These are phyloP conservation scores for Calonectria fujianensis DNA, from an alignment of 2,329 filamentous ascomycete species.

Conservation along the genomic window DNA sequence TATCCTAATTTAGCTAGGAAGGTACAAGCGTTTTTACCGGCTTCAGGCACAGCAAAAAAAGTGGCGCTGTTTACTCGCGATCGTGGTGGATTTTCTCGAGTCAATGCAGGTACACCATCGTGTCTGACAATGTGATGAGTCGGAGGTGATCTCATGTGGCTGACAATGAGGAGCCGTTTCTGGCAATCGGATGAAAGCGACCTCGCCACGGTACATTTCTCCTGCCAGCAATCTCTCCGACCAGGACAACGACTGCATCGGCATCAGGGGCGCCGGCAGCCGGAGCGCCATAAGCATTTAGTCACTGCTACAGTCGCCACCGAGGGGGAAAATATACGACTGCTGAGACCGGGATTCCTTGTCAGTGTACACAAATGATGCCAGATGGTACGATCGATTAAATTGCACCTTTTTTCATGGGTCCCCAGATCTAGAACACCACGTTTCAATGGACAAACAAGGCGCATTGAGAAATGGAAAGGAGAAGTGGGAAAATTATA, in stretches of 20 bases:
- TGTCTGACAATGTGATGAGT: constrained; percentile 38
- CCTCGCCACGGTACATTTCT: constrained; percentile 14
- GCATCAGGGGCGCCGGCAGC: constrained; percentile 19
- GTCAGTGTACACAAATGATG: constrained; percentile 37
- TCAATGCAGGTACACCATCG: constrained; percentile 38
- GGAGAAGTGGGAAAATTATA: constrained; percentile 1
- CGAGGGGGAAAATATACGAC: constrained; percentile 41
- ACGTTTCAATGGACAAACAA: constrained; percentile 35
- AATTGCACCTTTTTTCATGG: constrained; percentile 49
- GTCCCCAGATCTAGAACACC: constrained; percentile 49
- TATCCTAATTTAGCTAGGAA: constrained; percentile 18
- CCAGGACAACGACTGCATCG: constrained; percentile 8
- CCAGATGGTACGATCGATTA: constrained; percentile 49
- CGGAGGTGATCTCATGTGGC: constrained; percentile 37
- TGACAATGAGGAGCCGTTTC: neutral
- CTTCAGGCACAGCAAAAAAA: constrained; percentile 41
- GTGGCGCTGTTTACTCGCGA: constrained; percentile 42
- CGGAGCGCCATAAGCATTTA: constrained; percentile 22
- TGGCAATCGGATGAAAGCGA: constrained; percentile 10
- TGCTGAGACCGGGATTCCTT: constrained; percentile 41
- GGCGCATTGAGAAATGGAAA: constrained; percentile 31
- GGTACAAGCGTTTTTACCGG: constrained; percentile 17
- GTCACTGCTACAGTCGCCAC: constrained; percentile 19
- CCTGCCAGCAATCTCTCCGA: neutral
- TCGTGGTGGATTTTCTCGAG: constrained; percentile 35